phyloP scores from a whole-genome alignment of 208 protist genomes.

The Leishmania gerbilli region DNA sequence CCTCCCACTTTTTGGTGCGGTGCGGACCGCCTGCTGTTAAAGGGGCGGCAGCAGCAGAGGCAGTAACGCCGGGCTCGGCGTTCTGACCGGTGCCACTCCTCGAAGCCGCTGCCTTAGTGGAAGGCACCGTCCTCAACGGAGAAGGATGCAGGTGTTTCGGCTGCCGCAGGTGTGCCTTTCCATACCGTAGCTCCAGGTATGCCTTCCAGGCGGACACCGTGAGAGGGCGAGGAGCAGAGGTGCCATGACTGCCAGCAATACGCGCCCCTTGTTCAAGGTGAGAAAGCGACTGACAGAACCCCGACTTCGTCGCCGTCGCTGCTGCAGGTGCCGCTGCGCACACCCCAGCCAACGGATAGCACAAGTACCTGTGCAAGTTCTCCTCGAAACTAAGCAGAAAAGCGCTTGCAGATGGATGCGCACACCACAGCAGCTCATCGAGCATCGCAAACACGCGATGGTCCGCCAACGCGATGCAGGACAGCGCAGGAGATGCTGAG shows the following conservation, averaged over 20 bases:
- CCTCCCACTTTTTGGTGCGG: neutral
- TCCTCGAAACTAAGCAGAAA: slow-evolving; percentile 13
- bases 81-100: neutral
- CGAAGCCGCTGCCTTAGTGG: neutral
- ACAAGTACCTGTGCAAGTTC: slow-evolving; percentile 16
- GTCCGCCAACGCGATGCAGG: slow-evolving; percentile 8
- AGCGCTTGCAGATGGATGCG: neutral
- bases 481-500: neutral
- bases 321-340: neutral
- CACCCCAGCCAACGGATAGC: slow-evolving; percentile 29
- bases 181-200: slow-evolving; percentile 27
- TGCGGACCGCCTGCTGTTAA: neutral
- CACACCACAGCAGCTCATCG: slow-evolving; percentile 6
- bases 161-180: neutral
- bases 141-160: neutral
- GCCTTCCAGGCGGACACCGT: slow-evolving; percentile 8
- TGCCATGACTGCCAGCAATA: neutral
- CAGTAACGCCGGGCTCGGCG: neutral
- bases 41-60: neutral
- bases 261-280: neutral
- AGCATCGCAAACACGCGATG: slow-evolving; percentile 3
- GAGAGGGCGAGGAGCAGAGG: slow-evolving; percentile 3
- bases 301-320: neutral
- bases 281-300: neutral
- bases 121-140: neutral